These are phyloP conservation scores for Artemisia tridentata DNA, from an alignment of 129 eudicot species.

Conservation along the genomic window DNA sequence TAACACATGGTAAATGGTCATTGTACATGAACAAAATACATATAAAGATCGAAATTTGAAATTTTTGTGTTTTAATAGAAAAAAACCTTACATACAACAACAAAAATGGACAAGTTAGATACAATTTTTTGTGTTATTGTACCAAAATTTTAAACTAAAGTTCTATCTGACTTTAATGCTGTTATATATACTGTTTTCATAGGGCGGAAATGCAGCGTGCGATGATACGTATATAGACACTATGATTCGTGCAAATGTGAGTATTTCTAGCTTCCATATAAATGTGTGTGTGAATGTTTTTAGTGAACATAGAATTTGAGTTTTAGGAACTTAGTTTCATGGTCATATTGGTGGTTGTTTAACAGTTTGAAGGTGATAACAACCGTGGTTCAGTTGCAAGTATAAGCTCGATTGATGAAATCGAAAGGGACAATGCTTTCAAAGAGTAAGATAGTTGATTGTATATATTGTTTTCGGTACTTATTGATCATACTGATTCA, in stretches of 20 bases:
- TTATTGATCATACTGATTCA: not conserved
- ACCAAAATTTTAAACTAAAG: too few species aligned
- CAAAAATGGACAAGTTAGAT: too few species aligned
- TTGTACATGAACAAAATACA: too few species aligned
- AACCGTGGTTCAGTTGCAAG: slow-evolving; percentile 1
- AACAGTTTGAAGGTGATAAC: slow-evolving; percentile 11
- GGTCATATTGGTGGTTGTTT: not conserved
- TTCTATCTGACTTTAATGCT: not conserved
- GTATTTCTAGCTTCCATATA: not conserved
- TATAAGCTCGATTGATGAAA: slow-evolving; percentile 12
- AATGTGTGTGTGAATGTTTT: too few species aligned
- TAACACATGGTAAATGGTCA: too few species aligned
- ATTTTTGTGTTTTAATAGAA: too few species aligned
- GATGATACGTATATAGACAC: slow-evolving; percentile 1
- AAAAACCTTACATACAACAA: too few species aligned
- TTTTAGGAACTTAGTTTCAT: not conserved
- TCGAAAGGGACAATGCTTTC: slow-evolving; percentile 6
- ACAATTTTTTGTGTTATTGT: too few species aligned
- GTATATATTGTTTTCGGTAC: not conserved
- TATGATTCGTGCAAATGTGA: not conserved
- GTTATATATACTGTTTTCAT: not conserved
- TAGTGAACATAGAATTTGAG: not conserved
- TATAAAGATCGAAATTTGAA: too few species aligned
- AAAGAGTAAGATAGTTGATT: slow-evolving; percentile 14
- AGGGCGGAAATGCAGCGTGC: not conserved